Evolutionary conservation across 2,329 filamentous ascomycete species (phyloP).

Genomic region (Claviceps fusiformis): DNA sequence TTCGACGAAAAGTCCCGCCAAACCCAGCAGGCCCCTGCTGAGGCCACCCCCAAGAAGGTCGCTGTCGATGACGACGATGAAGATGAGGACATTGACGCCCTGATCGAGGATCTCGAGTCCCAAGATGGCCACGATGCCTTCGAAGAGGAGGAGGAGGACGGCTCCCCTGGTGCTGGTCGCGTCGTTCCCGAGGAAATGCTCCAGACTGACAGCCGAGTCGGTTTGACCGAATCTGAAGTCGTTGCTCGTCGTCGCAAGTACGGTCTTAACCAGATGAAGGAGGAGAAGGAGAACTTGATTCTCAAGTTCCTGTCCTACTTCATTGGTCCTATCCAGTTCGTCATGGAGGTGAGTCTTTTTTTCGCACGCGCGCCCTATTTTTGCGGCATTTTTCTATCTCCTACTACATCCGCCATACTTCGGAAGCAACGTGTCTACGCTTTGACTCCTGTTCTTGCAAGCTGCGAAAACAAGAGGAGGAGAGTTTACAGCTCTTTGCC

Average conservation of each 20-base stretch:
- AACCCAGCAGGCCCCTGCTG: conserved; percentile 13
- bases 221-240: conserved; percentile 63
- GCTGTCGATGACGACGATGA: conserved; percentile 51
- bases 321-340: conserved; percentile 80
- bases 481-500: background rate
- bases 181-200: conserved; percentile 61
- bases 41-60: conserved; percentile 23
- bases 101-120: conserved; percentile 79
- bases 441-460: background rate
- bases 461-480: background rate
- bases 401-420: background rate
- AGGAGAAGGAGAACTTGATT: conserved; percentile 74
- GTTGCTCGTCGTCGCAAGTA: conserved; percentile 50
- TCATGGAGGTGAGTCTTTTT: conserved; percentile 61
- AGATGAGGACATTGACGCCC: conserved; percentile 70
- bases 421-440: too few species aligned
- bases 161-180: conserved; percentile 39
- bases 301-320: conserved; percentile 78
- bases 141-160: conserved; percentile 44
- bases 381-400: background rate
- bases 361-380: background rate
- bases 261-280: conserved; percentile 81
- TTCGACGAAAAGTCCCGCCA: conserved; percentile 49
- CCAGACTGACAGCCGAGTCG: conserved; percentile 58
- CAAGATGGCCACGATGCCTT: conserved; percentile 57